These are phyloP conservation scores for Lycium ferocissimum DNA, from an alignment of 257 asterid genomes.

Conservation along the genomic window DNA sequence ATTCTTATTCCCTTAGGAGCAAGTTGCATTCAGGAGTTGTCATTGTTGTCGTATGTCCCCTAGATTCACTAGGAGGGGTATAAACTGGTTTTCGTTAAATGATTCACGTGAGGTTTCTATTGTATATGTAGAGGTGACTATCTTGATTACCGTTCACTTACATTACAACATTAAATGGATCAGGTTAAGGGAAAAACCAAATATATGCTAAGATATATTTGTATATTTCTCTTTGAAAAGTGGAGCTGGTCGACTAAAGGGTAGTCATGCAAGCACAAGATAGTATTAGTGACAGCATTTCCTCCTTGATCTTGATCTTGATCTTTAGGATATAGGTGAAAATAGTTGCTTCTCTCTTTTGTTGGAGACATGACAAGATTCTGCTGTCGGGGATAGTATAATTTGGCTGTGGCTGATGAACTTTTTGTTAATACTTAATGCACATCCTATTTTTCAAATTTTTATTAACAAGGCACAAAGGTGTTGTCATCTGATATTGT, in stretches of 20 bases:
- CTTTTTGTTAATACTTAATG: not conserved
- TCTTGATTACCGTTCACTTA: not conserved
- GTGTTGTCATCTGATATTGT: not conserved
- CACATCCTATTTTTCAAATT: not conserved
- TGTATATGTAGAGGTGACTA: not conserved
- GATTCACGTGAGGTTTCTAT: not conserved
- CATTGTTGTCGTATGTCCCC: not conserved
- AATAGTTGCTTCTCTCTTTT: not conserved
- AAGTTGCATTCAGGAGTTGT: not conserved
- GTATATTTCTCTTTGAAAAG: not conserved
- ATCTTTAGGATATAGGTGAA: not conserved
- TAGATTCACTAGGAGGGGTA: slow-evolving; percentile 7
- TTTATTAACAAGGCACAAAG: not conserved
- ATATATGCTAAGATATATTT: not conserved
- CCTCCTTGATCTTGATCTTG: slow-evolving; percentile 2
- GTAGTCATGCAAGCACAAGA: not conserved
- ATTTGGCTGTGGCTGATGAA: not conserved
- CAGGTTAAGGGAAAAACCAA: not conserved
- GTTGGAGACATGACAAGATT: slow-evolving; percentile 24
- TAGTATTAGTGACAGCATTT: not conserved
- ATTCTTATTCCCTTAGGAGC: slow-evolving; percentile 14
- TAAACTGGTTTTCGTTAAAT: not conserved
- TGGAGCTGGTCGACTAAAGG: not conserved
- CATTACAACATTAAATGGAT: not conserved
- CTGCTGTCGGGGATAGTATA: not conserved